Percentiles rank a stretch among this genome's conserved stretches.
These are phyloP conservation scores for Acanthamoeba triangularis DNA, from an alignment of 208 protist genomes.

Conservation along the genomic window DNA sequence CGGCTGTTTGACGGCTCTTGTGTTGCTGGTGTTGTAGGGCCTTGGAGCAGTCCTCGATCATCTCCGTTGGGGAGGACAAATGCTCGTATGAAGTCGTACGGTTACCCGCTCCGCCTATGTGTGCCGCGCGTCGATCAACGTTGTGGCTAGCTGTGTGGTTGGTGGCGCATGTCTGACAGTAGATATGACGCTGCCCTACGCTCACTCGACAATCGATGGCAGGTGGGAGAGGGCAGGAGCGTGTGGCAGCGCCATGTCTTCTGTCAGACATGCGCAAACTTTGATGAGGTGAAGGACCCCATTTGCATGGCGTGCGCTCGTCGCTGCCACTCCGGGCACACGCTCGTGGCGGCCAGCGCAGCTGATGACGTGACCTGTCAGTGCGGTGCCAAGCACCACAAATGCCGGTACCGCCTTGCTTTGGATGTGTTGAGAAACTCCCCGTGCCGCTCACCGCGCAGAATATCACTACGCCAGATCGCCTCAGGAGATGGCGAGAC, in stretches of 20 bases:
- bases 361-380: not conserved
- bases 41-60: not conserved
- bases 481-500: not conserved
- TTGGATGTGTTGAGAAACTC: not conserved
- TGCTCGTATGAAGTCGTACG: no score
- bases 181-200: no score
- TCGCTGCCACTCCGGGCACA: not conserved
- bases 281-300: not conserved
- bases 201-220: not conserved
- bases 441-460: not conserved
- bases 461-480: not conserved
- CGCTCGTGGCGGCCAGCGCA: not conserved
- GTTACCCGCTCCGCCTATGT: no score
- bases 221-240: not conserved
- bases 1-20: not conserved
- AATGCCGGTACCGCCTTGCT: not conserved
- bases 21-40: not conserved
- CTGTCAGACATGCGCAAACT: slow-evolving; percentile 1
- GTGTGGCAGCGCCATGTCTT: not conserved
- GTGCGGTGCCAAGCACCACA: slow-evolving; percentile 16
- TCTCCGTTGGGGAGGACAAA: no score
- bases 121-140: no score
- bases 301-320: slow-evolving; percentile 1
- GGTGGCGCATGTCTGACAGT: no score
- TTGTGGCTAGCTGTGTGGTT: no score